A percentile compares a stretch with the other conserved stretches of the same genome.
Conservation (phyloP, 345 rosid species). For the Laguncularia racemosa region DNA sequence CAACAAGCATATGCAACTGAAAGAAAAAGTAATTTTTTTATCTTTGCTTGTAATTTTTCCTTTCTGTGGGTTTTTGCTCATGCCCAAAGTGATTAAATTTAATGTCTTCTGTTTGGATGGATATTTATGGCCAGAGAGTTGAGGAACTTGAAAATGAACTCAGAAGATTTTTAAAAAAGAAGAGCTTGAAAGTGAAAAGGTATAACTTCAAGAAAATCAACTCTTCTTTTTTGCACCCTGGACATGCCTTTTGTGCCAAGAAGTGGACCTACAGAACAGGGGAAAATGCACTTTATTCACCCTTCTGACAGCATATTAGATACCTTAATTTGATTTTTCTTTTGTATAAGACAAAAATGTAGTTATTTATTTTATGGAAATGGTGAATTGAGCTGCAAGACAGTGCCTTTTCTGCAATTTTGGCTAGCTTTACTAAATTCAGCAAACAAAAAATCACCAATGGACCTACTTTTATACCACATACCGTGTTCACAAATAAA, state of each 20-base stretch:
- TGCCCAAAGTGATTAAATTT: not conserved
- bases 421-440: too few relatives aligned
- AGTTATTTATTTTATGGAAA: too few relatives aligned
- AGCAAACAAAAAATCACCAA: too few relatives aligned
- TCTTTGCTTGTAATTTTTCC: conserved; percentile 4
- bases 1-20: conserved; percentile 53
- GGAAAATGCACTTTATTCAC: not conserved
- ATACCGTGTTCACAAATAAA: too few relatives aligned
- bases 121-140: conserved; percentile 51
- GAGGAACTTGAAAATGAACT: conserved; percentile 75
- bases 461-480: too few relatives aligned
- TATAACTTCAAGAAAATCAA: conserved; percentile 28
- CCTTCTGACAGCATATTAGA: not conserved
- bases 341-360: not conserved
- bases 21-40: conserved; percentile 45
- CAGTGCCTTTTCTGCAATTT: not conserved
- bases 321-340: not conserved
- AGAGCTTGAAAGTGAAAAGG: conserved; percentile 87
- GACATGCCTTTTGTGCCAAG: too few relatives aligned
- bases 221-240: conserved; percentile 2
- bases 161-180: conserved; percentile 40
- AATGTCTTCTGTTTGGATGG: not conserved
- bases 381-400: too few relatives aligned
- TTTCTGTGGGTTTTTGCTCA: not conserved
- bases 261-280: not conserved